phyloP scores from a whole-genome alignment of 2,329 filamentous ascomycete genomes.

The Talaromyces pinophilus region DNA sequence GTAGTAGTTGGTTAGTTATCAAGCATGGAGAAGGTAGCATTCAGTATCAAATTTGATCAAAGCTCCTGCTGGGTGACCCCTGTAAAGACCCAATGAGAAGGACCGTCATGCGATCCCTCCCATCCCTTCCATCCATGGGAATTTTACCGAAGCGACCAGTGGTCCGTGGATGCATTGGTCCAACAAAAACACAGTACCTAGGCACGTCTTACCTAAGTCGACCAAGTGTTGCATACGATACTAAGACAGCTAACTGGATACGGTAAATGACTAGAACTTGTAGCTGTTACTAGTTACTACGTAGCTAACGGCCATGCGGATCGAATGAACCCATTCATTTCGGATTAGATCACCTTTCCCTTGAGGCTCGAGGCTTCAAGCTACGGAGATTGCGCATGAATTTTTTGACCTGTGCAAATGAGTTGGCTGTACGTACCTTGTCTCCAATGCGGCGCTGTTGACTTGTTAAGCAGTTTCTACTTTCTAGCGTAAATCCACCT shows the following conservation, averaged over 20 bases:
- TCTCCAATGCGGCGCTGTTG: not conserved
- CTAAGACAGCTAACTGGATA: slow-evolving; percentile 4
- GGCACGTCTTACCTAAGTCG: not conserved
- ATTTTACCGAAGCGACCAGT: slow-evolving; percentile 1
- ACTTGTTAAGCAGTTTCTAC: not conserved
- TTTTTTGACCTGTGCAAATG: not conserved
- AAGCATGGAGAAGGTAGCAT: slow-evolving; percentile 8
- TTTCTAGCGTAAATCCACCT: not conserved
- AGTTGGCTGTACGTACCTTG: too few relatives aligned
- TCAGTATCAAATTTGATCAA: not conserved
- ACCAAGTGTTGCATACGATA: not conserved
- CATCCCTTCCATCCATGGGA: not conserved
- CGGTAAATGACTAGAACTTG: slow-evolving; percentile 12
- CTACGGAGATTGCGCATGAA: slow-evolving; percentile 5
- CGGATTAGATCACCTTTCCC: not conserved
- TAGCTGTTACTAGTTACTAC: not conserved
- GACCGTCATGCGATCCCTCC: not conserved
- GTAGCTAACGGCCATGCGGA: not conserved
- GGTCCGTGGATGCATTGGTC: not conserved
- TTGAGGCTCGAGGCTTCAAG: not conserved
- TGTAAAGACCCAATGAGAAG: slow-evolving; percentile 4
- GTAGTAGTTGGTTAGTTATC: not conserved
- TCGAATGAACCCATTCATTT: not conserved
- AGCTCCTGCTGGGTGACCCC: slow-evolving; percentile 3
- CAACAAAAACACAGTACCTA: not conserved